Evolutionary conservation across 2,329 filamentous ascomycete genomes (phyloP), one percentile per base, ranked within the genome.

Genomic region (Cryphonectria radicalis): DNA sequence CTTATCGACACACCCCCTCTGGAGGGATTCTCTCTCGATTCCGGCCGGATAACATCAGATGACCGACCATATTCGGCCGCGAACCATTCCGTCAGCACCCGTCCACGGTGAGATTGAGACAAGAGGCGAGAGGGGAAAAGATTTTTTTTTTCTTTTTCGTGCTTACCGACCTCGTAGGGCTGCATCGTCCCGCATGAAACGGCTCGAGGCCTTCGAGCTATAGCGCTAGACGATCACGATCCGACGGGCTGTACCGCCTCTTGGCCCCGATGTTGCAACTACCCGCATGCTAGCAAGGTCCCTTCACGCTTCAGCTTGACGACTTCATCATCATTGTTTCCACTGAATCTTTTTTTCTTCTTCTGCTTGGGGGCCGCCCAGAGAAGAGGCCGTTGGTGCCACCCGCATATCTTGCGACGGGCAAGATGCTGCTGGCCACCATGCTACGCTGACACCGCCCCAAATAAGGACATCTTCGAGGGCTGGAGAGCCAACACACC

Each of bases 121-220:
- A 13, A 37, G 10, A 63, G 13, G 25, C 25, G 25, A 17, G 28
- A 59, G 5, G 14, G 19, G 28, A 35, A 42, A 42, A 13, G 5
- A 35, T 35, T 13, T 25, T 42, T 62, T 10, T 10, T 14, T 13
- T 6, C 57, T 22, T 63, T 46, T 42, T 32, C n/a, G 42, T 40
- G 67, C 59, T 69, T 35, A 55, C 43, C 8, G 42, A 37, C 14
- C 28, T 69, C 66, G 42, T 69, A 57, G 59, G 57, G 67, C 67
- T 64, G 67, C 66, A 67, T 69, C 35, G 7, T 32, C 60, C 57
- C n/a, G 28, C 62, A 64, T 64, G 62, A 42, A 64, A 64, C 40
- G 22, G 13, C 13, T 42, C 22, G 22, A 64, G 19, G 11, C 37
- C 17, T 4, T 46, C 17, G 7, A 28, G 62, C n/a, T 64, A 40